Evolutionary conservation across 169 alveolate genomes (phyloP).

Genomic region (Blepharisma undulans): DNA sequence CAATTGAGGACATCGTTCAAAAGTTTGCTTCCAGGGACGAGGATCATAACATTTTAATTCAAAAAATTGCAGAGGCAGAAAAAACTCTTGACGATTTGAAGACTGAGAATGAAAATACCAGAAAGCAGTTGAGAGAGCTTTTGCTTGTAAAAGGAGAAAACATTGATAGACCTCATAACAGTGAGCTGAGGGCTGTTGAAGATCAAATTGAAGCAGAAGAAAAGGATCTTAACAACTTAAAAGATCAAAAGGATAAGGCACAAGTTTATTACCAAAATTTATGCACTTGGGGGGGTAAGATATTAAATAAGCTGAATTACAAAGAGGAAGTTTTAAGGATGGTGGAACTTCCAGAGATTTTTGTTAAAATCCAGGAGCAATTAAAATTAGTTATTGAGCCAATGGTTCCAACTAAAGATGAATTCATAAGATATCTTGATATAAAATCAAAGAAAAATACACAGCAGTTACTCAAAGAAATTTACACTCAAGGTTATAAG

Average conservation of each 20-base stretch:
- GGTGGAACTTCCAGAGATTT: not conserved
- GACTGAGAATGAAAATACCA: slow-evolving; percentile 47
- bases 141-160: not conserved
- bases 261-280: not conserved
- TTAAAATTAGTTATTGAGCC: not conserved
- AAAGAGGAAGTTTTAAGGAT: not conserved
- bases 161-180: not conserved
- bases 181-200: not conserved
- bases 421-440: not conserved
- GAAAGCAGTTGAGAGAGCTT: slow-evolving; percentile 46
- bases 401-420: not conserved
- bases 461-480: not conserved
- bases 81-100: slow-evolving; percentile 46
- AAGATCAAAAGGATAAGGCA: not conserved
- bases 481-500: not conserved
- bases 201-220: not conserved
- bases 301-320: not conserved
- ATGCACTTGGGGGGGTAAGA: not conserved
- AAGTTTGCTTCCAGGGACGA: slow-evolving; percentile 53
- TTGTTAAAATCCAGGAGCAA: not conserved
- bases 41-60: slow-evolving; percentile 41
- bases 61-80: slow-evolving; percentile 52
- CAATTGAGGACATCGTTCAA: slow-evolving; percentile 50
- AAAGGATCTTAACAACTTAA: not conserved
- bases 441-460: not conserved